phyloP scores from a whole-genome alignment of 129 eudicot genomes.

The Arctium minus region DNA sequence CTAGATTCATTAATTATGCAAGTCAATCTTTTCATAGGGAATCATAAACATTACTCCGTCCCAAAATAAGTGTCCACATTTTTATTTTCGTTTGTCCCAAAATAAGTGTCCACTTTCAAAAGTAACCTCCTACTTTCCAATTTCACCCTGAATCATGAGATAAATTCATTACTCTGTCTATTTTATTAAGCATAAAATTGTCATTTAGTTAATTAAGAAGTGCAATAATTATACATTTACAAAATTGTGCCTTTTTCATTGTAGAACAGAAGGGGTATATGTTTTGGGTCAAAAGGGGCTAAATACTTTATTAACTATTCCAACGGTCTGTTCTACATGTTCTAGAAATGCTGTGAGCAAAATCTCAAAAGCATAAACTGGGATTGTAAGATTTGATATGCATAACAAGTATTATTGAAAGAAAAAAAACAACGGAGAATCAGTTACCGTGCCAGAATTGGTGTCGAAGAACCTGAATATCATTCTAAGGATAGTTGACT shows the following conservation, averaged over 20 bases:
- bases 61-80: background rate
- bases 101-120: background rate
- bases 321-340: background rate
- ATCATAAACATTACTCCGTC: background rate
- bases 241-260: background rate
- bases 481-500: constrained; percentile 91
- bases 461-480: constrained; percentile 90
- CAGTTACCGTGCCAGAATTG: constrained; percentile 76
- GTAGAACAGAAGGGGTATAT: background rate
- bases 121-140: background rate
- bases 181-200: background rate
- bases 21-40: background rate
- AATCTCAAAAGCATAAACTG: background rate
- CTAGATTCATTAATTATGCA: background rate
- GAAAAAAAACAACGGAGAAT: background rate
- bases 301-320: background rate
- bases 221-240: too few relatives aligned
- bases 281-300: background rate
- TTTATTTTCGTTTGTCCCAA: background rate
- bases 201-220: background rate
- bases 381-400: too few relatives aligned
- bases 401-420: background rate
- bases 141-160: background rate
- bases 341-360: background rate
- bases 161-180: background rate